Percentiles rank a stretch among this genome's conserved stretches.
These are phyloP conservation scores for Simplicillium sp. DNA, from an alignment of 2,329 filamentous ascomycete genomes.

Conservation along the genomic window DNA sequence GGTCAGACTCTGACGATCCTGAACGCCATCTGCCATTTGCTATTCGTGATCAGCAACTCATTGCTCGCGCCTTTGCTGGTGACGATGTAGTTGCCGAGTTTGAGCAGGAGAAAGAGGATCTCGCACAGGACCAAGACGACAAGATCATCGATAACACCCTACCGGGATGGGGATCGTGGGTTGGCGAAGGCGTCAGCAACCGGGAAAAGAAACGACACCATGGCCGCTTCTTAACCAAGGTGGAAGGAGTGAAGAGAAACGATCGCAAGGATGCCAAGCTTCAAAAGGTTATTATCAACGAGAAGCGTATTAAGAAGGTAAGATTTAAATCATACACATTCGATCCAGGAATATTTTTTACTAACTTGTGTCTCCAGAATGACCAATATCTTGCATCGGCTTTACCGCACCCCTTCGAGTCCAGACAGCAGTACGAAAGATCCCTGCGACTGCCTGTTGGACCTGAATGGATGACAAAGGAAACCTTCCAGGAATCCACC, in stretches of 20 bases:
- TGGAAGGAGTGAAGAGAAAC: conserved; percentile 64
- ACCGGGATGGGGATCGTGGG: conserved; percentile 91
- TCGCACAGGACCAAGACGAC: conserved; percentile 68
- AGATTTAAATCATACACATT: conserved; percentile 11
- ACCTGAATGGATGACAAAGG: conserved; percentile 94
- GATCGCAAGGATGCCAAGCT: conserved; percentile 76
- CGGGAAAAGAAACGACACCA: conserved; percentile 56
- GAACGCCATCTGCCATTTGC: conserved; percentile 45
- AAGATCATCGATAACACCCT: conserved; percentile 76
- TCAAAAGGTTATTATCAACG: conserved; percentile 80
- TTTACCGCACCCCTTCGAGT: conserved; percentile 87
- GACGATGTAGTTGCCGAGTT: conserved; percentile 80
- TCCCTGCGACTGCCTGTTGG: conserved; percentile 79
- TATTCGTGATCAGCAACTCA: conserved; percentile 55
- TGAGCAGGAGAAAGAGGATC: conserved; percentile 64
- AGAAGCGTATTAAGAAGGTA: conserved; percentile 84
- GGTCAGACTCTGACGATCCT: conserved; percentile 33
- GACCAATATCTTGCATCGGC: conserved; percentile 75
- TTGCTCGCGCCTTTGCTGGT: conserved; percentile 79
- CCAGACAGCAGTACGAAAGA: conserved; percentile 78
- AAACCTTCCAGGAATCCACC: conserved; percentile 79
- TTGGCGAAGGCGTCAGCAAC: conserved; percentile 71
- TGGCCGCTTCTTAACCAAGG: conserved; percentile 53
- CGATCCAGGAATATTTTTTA: neutral
- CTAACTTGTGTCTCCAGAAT: conserved; percentile 44